A percentile compares a stretch with the other conserved stretches of the same genome.
These are phyloP conservation scores for Cutaneotrichosporon cavernicola DNA, from an alignment of 1,284 basidiomycete species.

Conservation along the genomic window DNA sequence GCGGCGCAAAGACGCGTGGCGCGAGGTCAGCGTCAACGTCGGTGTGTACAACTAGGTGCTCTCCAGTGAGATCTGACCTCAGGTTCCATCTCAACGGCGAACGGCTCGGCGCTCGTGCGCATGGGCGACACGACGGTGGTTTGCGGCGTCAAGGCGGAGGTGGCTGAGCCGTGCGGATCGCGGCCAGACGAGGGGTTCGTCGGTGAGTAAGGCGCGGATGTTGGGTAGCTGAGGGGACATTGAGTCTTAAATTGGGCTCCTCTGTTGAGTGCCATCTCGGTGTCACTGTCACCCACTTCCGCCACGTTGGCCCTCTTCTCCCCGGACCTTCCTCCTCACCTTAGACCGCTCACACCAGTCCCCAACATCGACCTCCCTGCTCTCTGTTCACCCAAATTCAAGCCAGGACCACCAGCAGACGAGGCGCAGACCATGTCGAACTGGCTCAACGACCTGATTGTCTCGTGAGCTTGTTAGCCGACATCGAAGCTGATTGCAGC, in stretches of 20 bases:
- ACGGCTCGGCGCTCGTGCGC: constrained; percentile 85
- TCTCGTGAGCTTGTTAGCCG: constrained; percentile 58
- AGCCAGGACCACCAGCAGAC: constrained; percentile 86
- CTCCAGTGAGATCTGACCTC: background rate
- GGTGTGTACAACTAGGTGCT: constrained; percentile 57
- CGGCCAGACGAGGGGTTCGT: constrained; percentile 73
- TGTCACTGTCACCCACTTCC: background rate
- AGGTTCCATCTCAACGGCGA: constrained; percentile 86
- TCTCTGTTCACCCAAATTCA: constrained; percentile 87
- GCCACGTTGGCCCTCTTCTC: too few species aligned
- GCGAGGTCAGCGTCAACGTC: constrained; percentile 68
- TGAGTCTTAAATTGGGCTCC: background rate
- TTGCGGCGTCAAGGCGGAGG: constrained; percentile 92
- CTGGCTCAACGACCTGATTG: constrained; percentile 70
- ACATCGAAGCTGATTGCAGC: constrained; percentile 52
- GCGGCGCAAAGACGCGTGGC: constrained; percentile 62
- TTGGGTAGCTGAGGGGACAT: background rate
- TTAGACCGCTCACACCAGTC: constrained; percentile 55
- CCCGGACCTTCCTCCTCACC: background rate
- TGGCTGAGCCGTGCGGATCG: constrained; percentile 80
- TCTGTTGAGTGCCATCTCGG: background rate
- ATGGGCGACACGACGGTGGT: constrained; percentile 86
- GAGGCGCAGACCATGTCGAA: constrained; percentile 87
- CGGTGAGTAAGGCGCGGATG: constrained; percentile 58
- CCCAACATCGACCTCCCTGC: constrained; percentile 89